Evolutionary conservation across 495 filamentous ascomycete species (phyloP), one percentile per base, ranked within the genome.

Genomic region (Penicillium soppii): DNA sequence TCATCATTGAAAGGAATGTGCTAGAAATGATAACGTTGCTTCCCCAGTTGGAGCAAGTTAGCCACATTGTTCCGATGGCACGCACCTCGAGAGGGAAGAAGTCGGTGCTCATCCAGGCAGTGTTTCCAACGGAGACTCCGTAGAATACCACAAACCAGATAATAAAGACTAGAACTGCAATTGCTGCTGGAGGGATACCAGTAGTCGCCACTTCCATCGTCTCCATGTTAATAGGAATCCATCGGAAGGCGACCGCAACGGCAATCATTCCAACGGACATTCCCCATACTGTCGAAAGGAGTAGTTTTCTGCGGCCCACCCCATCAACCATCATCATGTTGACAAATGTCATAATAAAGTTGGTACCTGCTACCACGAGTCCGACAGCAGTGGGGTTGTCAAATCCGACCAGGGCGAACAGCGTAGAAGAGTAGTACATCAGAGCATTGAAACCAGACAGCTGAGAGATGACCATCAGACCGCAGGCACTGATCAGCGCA

Each of bases 331-430:
- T 32, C 54, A 74, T 60, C 54, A 82, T 66, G 51, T 78, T 81
- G 35, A 79, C 66, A 23, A 70, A 68, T 2, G 74, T 80, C 62
- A 82, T 78, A 45, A 80, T 48, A 49, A 82, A 77, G 51, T 80
- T 83, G 5, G 77, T 76, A 1, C 64, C 79, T 16, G 76, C 77
- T 26, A 82, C 69, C 26, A 78, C 71, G 6, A 72, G 66, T 3
- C 76, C 75, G 2, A 82, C 78, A 2, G 77, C 77, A 0, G 75
- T 71, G 6, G 79, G 75, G 45, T 76, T 76, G 22, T 55, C 52
- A 53, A 82, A 81, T 4, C 79, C 79, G 17, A 82, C 79, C 1
- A 75, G 58, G 13, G 72, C 62, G 45, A 82, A 81, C 0, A 82
- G 62, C 0, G 77, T 81, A 3, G 76, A 68, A 2, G 73, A 77